Conservation (phyloP, 208 protist genomes). For the Tritrichomonas foetus region DNA sequence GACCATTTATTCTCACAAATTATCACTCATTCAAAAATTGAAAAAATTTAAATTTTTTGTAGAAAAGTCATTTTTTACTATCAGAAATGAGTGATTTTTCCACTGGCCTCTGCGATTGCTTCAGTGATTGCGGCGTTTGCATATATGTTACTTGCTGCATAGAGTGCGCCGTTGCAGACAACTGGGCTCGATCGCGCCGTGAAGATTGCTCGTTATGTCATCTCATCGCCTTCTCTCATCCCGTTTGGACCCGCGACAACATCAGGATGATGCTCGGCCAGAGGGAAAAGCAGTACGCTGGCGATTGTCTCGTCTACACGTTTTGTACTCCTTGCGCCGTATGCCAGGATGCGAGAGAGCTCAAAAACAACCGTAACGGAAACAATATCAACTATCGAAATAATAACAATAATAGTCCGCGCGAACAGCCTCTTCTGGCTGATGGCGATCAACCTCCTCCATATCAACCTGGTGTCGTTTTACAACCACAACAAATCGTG, state of each 20-base stretch:
- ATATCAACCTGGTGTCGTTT: too few relatives aligned
- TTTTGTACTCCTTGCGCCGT: background rate
- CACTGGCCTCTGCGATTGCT: background rate
- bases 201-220: background rate
- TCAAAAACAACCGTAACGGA: too few relatives aligned
- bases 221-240: background rate
- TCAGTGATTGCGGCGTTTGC: background rate
- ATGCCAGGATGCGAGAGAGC: slow-evolving; percentile 5
- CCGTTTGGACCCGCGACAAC: background rate
- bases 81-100: background rate
- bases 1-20: too few relatives aligned
- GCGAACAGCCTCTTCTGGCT: too few relatives aligned
- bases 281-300: background rate
- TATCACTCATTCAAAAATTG: too few relatives aligned
- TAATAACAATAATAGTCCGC: too few relatives aligned
- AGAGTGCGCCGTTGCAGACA: background rate
- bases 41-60: too few relatives aligned
- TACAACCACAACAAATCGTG: too few relatives aligned
- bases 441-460: too few relatives aligned
- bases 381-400: too few relatives aligned
- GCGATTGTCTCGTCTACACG: too few relatives aligned
- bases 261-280: background rate
- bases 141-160: background rate
- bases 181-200: background rate
- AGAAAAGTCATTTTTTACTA: too few relatives aligned